phyloP scores from a whole-genome alignment of 2,329 filamentous ascomycete genomes.

The Aspergillus costaricaensis region DNA sequence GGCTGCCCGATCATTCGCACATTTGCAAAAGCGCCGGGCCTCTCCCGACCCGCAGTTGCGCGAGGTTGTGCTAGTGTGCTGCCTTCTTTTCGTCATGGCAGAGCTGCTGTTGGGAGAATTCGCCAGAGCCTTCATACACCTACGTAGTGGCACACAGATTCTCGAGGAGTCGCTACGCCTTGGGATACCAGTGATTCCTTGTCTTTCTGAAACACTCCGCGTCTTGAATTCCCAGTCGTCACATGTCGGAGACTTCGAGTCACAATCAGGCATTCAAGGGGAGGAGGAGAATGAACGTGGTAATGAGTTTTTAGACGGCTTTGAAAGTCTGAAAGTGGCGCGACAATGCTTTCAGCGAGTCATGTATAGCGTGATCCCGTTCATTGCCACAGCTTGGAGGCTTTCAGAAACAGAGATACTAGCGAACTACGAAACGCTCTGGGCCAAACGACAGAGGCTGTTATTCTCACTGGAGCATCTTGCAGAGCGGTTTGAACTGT shows the following conservation, averaged over 20 bases:
- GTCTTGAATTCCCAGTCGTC: background rate
- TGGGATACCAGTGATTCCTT: background rate
- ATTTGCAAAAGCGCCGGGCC: slow-evolving; percentile 12
- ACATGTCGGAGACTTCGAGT: background rate
- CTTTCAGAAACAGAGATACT: slow-evolving; percentile 8
- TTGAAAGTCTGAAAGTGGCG: background rate
- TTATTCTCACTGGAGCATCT: background rate
- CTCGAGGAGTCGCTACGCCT: background rate
- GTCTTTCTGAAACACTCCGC: background rate
- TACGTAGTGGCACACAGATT: slow-evolving; percentile 5
- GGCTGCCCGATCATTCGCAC: background rate
- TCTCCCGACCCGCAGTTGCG: slow-evolving; percentile 18
- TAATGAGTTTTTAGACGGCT: too few species aligned
- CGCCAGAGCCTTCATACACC: slow-evolving; percentile 13
- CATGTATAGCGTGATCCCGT: slow-evolving; percentile 11
- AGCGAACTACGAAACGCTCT: slow-evolving; percentile 9
- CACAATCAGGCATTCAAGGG: background rate
- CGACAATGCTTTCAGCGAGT: background rate
- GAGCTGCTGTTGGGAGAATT: slow-evolving; percentile 18
- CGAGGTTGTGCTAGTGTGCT: slow-evolving; percentile 18
- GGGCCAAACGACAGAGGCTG: background rate
- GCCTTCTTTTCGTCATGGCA: slow-evolving; percentile 18
- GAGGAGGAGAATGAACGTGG: background rate
- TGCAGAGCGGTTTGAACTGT: background rate
- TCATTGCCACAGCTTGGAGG: slow-evolving; percentile 18